Evolutionary conservation across 768 basidiomycete species (phyloP).

Genomic region (Boletellus emodensis): DNA sequence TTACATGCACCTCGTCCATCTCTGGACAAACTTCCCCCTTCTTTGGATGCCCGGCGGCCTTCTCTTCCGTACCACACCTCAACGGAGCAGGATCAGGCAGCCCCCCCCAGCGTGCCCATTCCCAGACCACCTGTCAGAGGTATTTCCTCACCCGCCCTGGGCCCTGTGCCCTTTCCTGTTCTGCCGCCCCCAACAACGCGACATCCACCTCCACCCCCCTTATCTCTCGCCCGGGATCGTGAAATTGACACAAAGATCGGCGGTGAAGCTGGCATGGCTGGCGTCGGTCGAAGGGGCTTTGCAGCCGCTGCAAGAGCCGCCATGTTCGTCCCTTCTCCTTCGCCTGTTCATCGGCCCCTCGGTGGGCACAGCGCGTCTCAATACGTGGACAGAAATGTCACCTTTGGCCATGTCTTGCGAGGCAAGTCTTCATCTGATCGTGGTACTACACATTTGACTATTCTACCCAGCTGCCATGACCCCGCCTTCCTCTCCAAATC

Average conservation of each 20-base stretch:
- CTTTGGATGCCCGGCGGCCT: constrained; percentile 13
- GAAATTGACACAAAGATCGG: constrained; percentile 69
- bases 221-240: constrained; percentile 15
- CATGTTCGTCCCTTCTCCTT: constrained; percentile 34
- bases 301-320: constrained; percentile 68
- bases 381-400: constrained; percentile 44
- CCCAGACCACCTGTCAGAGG: constrained; percentile 7
- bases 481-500: constrained; percentile 34
- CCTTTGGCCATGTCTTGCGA: constrained; percentile 28
- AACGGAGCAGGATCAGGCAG: neutral
- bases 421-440: constrained; percentile 19
- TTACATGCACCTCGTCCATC: constrained; percentile 14
- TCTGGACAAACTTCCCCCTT: constrained; percentile 15
- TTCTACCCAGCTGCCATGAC: constrained; percentile 25
- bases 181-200: constrained; percentile 11
- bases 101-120: neutral
- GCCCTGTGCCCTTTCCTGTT: constrained; percentile 15
- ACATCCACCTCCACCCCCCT: constrained; percentile 16
- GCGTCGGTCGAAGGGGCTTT: constrained; percentile 83
- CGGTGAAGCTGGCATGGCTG: constrained; percentile 84
- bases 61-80: constrained; percentile 10
- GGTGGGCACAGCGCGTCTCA: constrained; percentile 36
- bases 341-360: constrained; percentile 10
- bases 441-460: constrained; percentile 6
- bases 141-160: constrained; percentile 9